Base-by-base conservation (phyloP, 495 filamentous ascomycete species). In the Trichocladium antarcticum region DNA sequence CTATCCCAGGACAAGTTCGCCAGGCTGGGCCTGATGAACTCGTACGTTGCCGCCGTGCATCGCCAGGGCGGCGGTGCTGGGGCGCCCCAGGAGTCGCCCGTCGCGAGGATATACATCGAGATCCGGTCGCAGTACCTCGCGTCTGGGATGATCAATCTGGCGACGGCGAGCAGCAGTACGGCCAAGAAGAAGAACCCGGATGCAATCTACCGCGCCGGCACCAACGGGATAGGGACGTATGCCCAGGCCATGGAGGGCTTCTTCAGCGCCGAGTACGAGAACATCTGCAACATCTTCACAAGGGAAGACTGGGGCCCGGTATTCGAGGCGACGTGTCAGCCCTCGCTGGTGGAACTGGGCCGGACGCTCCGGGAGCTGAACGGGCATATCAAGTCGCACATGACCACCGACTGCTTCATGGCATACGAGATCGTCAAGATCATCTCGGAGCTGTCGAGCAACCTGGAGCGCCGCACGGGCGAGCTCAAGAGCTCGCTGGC, bases 371-470 rank as follows among this genome's bases (percentile, higher is more conserved):
- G 82, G 11, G 92, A 96, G 55, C 72, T 99, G 20, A 95, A 97
- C 63, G 74, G 78, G 31, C 89, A 95, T 61, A 89, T 97, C 62
- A 84, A 84, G 60, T 63, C 76, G 27, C 88, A 95, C 59, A 71
- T 96, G 35, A 81, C 78, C 57, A 97, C 89, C 1, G 92, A 99
- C 66, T 95, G 93, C 68, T 99, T 85, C 62, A 76, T 99, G 20
- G 89, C 88, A 4, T 99, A 93, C 61, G 92, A 99, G 60, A 89
- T 97, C 45, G 84, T 95, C 37, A 90, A 94, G 56, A 86, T 95
- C 50, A 84, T 99, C 36, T 85, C 85, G 3, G 74, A 74, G 29
- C 75, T 93, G 50, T 88, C 85, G 11, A 80, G 82, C 52, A 80
- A 82, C 39, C 73, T 99, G 6, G 93, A 93, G 45, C 68, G 72